Evolutionary conservation across 2,329 filamentous ascomycete species (phyloP), one percentile per base, ranked within the genome.

Genomic region (Biscogniauxia sp.): DNA sequence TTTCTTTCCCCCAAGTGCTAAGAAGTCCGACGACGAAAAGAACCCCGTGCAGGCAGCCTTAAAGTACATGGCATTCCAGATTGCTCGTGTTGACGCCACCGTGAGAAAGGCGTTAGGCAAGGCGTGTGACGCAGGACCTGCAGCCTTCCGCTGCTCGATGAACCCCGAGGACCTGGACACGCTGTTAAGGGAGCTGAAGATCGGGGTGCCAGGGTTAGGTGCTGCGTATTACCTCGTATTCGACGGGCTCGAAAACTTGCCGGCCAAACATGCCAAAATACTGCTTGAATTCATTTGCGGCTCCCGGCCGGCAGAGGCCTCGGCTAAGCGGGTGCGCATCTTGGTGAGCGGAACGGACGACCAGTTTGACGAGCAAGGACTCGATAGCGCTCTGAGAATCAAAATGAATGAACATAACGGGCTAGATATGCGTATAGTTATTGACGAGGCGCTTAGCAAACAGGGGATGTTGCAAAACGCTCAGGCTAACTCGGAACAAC

Each of bases 31-130:
- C 17, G 67, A 66, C 1, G 58, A 66, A 13, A 69, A 70, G 32
- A 61, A 59, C 20, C 58, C 65, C 0, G 61, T 68, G 23, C 69
- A 67, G 13, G 59, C 59, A 7, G 67, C 66, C 7, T 50, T 72
- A 11, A 66, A 67, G 28, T 68, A 70, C 51, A 70, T 72, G 65
- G 70, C 70, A 1, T 71, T 71, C 53, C 70, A 70, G 55, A 63
- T 71, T 13, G 68, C 70, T 1, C 69, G 68, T 7, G 65, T 68
- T n/a, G 69, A 72, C n/a, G 41, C 53, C 15, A 68, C 60, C 1
- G 64, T 67, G 7, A 37, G 50, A 51, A 69, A 66, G 9, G 54
- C 57, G 3, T 56, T 72, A 11, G 60, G 64, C 8, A 69, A 70
- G 23, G 59, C 61, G 17, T 71, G 69, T 37, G 63, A 69, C 4